Base-by-base conservation (phyloP, 2,329 filamentous ascomycete species). In the Blumeriella jaapii region DNA sequence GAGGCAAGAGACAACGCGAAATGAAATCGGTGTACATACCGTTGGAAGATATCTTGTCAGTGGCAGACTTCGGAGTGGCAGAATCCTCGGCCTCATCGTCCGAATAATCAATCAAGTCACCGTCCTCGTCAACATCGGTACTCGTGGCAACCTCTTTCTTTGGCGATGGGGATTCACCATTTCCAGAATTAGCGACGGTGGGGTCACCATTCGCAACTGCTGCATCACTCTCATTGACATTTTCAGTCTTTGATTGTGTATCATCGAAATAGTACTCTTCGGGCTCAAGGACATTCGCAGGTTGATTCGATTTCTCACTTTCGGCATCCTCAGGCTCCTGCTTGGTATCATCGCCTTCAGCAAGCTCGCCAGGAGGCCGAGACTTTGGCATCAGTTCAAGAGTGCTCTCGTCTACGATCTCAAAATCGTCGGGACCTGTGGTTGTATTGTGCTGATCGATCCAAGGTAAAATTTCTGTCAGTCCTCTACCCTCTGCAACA, bases 401-500 rank as follows among this genome's bases (percentile, higher is more conserved):
- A 10, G 27, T 33, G 23, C 7, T 27, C 7, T 43, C 36, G 13
- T 35, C 27, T 31, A 13, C 31, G 6, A 45, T 39, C 28, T 27
- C 41, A 3, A 40, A 34, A 18, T 50, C 46, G 5, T 46, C 41
- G n/a, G 43, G 22, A 27, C 38, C 40, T 14, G 51, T 44, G 26
- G 44, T 50, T n/a, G n/a, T n/a, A n/a, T n/a, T n/a, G n/a, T n/a
- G n/a, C 9, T 44, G 41, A 12, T 46, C 47, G 13, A 51, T 38
- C 49, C 48, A 55, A 8, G 38, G 22, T n/a, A 45, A 19, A 16
- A 50, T 36, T 18, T 52, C 44, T 12, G 50, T 47, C 10, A 57
- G 36, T 9, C 73, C 73, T 53, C 71, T 69, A 12, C 74, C 72
- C 46, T 71, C 62, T 13, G 62, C 60, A 38, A 65, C 71, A 49